Evolutionary conservation across 2,329 filamentous ascomycete species (phyloP).

Genomic region (Coleophoma eucalyptorum): DNA sequence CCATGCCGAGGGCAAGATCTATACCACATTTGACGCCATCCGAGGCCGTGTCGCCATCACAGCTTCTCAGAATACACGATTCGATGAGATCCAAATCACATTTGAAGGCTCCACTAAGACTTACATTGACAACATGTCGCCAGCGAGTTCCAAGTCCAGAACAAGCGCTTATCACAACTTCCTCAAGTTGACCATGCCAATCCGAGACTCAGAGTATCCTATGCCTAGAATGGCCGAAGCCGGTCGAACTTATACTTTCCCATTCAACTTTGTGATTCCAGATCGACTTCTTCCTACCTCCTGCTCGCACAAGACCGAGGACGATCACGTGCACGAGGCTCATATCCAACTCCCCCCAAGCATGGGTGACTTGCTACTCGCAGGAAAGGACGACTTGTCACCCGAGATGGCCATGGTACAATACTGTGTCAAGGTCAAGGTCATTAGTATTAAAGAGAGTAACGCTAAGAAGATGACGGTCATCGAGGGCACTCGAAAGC

Average conservation of each 20-base stretch:
- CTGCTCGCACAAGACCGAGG: constrained; percentile 18
- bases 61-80: constrained; percentile 20
- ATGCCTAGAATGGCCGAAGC: constrained; percentile 23
- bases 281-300: constrained; percentile 24
- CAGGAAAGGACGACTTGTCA: constrained; percentile 20
- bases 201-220: constrained; percentile 22
- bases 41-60: constrained; percentile 23
- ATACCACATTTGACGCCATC: constrained; percentile 25
- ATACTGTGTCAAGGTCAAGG: constrained; percentile 23
- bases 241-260: constrained; percentile 23
- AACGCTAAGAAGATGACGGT: constrained; percentile 17
- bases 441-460: constrained; percentile 17
- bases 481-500: constrained; percentile 16
- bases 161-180: constrained; percentile 25
- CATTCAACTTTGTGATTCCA: constrained; percentile 28
- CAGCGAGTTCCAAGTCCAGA: constrained; percentile 14
- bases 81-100: constrained; percentile 26
- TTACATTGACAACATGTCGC: constrained; percentile 23
- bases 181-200: constrained; percentile 27
- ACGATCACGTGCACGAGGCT: constrained; percentile 23
- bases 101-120: constrained; percentile 23
- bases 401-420: constrained; percentile 25
- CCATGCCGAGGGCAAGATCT: constrained; percentile 19
- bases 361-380: constrained; percentile 20
- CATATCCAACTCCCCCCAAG: constrained; percentile 26